Conservation (phyloP, 352 stramenopile genomes). For the Phytophthora idaei region DNA sequence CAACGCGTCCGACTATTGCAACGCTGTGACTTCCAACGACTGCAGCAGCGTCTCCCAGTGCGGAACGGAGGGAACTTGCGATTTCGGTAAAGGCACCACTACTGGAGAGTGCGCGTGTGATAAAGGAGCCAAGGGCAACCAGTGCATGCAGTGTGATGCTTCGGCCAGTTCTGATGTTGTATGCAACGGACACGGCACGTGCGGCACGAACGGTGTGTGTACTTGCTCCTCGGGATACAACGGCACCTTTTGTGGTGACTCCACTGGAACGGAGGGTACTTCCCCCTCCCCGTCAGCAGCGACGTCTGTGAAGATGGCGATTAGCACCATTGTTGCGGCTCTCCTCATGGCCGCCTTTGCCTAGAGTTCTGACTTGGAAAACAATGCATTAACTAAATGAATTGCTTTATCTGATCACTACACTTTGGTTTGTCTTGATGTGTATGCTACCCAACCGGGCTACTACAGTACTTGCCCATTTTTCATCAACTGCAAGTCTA, state of each 20-base stretch:
- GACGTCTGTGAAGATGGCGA: constrained; percentile 14
- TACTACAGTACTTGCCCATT: constrained; percentile 3
- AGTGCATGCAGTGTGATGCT: constrained; percentile 69
- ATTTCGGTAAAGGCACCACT: constrained; percentile 30
- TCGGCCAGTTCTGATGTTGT: constrained; percentile 29
- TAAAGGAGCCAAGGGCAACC: constrained; percentile 57
- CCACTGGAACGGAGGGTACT: constrained; percentile 21
- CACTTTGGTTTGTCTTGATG: constrained; percentile 6
- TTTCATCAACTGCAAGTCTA: constrained; percentile 2
- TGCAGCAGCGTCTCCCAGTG: constrained; percentile 81
- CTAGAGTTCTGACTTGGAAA: constrained; percentile 10
- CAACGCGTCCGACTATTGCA: constrained; percentile 60
- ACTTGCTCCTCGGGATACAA: constrained; percentile 66
- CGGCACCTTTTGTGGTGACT: constrained; percentile 60
- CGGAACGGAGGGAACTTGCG: constrained; percentile 58
- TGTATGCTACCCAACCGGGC: not conserved
- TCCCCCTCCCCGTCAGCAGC: constrained; percentile 16
- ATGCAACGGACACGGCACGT: constrained; percentile 64
- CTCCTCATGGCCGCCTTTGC: constrained; percentile 40
- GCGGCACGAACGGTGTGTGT: constrained; percentile 47
- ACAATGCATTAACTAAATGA: constrained; percentile 14
- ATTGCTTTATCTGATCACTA: constrained; percentile 26
- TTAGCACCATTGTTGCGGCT: constrained; percentile 19
- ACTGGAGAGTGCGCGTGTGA: constrained; percentile 56
- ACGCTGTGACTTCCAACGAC: constrained; percentile 55